These are phyloP conservation scores for Fereydounia khargensis DNA, from an alignment of 1,284 basidiomycete genomes.

Conservation along the genomic window DNA sequence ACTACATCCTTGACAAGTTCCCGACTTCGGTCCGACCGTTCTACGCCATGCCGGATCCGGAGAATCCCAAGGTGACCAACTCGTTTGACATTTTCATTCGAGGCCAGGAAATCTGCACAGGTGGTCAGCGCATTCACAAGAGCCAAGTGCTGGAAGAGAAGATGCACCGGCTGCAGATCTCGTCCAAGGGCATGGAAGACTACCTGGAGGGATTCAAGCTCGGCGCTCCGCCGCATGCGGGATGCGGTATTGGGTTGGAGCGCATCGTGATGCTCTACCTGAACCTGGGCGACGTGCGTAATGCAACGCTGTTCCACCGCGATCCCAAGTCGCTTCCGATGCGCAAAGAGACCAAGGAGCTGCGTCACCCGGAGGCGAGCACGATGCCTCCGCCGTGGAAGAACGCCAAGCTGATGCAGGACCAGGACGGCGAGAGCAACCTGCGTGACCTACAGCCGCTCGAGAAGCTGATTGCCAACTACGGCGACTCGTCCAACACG, in stretches of 20 bases:
- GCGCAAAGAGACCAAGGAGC: constrained; percentile 21
- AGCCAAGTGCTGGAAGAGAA: constrained; percentile 42
- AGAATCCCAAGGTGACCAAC: constrained; percentile 45
- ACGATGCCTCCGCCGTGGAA: constrained; percentile 49
- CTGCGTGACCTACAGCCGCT: constrained; percentile 49
- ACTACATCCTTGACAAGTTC: constrained; percentile 58
- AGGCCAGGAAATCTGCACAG: constrained; percentile 56
- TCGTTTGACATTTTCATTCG: constrained; percentile 54
- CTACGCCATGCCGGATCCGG: constrained; percentile 68
- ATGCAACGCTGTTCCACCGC: constrained; percentile 53
- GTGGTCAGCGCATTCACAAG: constrained; percentile 54
- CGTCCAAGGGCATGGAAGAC: constrained; percentile 46
- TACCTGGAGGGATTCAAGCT: constrained; percentile 55
- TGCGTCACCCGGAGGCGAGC: constrained; percentile 50
- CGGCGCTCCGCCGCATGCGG: constrained; percentile 53
- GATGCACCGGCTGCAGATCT: constrained; percentile 41
- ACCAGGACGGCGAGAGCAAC: constrained; percentile 20
- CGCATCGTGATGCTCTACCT: constrained; percentile 55
- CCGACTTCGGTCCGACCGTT: constrained; percentile 82
- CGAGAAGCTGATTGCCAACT: constrained; percentile 63
- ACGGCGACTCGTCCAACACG: constrained; percentile 65
- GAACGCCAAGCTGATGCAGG: constrained; percentile 11
- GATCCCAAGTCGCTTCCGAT: constrained; percentile 49
- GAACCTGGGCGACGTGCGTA: constrained; percentile 52
- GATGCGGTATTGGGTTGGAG: constrained; percentile 55